Conservation (phyloP, 2,329 filamentous ascomycete genomes). For the Monosporascus sp. region DNA sequence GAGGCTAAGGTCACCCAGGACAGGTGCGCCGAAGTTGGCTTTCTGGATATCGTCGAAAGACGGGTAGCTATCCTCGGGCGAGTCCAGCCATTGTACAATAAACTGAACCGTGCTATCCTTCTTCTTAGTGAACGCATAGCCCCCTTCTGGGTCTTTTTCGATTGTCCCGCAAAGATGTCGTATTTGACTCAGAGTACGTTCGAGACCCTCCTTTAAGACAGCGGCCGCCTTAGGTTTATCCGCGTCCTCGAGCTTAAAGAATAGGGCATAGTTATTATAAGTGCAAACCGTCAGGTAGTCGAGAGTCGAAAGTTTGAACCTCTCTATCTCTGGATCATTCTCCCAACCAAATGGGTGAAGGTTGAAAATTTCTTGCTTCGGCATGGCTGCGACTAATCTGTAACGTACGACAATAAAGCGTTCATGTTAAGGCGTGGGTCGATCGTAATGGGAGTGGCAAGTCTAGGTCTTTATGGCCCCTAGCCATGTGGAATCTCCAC, state of each 20-base stretch:
- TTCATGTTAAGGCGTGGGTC: too few relatives aligned
- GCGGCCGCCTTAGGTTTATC: slow-evolving; percentile 1
- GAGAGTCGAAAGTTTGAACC: slow-evolving; percentile 9
- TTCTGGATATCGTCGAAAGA: slow-evolving; percentile 33
- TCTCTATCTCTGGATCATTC: slow-evolving; percentile 11
- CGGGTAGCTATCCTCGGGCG: slow-evolving; percentile 24
- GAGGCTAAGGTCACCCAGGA: slow-evolving; percentile 26
- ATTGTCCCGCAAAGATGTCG: slow-evolving; percentile 32
- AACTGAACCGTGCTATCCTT: slow-evolving; percentile 26
- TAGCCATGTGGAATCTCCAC: too few relatives aligned
- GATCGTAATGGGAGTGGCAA: too few relatives aligned
- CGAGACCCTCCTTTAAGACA: slow-evolving; percentile 26
- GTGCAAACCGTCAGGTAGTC: slow-evolving; percentile 10
- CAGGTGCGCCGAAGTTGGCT: slow-evolving; percentile 24
- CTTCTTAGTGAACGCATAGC: slow-evolving; percentile 28
- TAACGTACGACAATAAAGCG: too few relatives aligned
- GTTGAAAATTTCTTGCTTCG: neutral
- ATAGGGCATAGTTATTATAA: slow-evolving; percentile 4
- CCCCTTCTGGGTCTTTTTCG: slow-evolving; percentile 27
- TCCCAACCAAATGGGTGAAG: slow-evolving; percentile 13
- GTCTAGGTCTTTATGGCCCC: too few relatives aligned
- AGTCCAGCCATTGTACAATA: slow-evolving; percentile 31
- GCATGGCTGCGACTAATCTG: neutral
- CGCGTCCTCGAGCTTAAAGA: slow-evolving; percentile 4
- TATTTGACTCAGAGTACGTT: slow-evolving; percentile 28